These are phyloP conservation scores for Ascobolus immersus DNA, from an alignment of 495 filamentous ascomycete species.

Conservation along the genomic window DNA sequence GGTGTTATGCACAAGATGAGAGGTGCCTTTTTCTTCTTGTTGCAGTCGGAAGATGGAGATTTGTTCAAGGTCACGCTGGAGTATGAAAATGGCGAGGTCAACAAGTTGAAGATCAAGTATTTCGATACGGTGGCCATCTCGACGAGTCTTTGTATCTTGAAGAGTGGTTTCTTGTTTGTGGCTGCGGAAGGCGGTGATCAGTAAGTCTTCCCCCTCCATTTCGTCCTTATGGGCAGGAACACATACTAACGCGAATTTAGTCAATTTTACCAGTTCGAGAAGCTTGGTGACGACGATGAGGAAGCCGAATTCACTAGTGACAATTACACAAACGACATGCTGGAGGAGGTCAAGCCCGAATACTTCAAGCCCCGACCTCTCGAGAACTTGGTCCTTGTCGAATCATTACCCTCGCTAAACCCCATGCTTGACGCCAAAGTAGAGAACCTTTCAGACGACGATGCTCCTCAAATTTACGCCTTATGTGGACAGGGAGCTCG, in stretches of 20 bases:
- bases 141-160: constrained; percentile 64
- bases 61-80: constrained; percentile 90
- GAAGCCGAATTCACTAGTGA: constrained; percentile 69
- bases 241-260: constrained; percentile 7
- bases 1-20: constrained; percentile 94
- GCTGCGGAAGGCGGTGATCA: constrained; percentile 83
- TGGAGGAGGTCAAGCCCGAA: constrained; percentile 38
- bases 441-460: constrained; percentile 64
- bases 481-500: constrained; percentile 67
- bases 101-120: constrained; percentile 75
- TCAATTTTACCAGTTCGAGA: constrained; percentile 90
- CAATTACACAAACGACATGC: constrained; percentile 46
- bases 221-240: not conserved
- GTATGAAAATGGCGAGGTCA: constrained; percentile 65
- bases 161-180: constrained; percentile 85
- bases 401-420: constrained; percentile 70
- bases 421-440: constrained; percentile 77
- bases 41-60: constrained; percentile 90
- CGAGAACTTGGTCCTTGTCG: constrained; percentile 61
- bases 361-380: constrained; percentile 63
- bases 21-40: constrained; percentile 91
- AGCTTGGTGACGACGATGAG: constrained; percentile 86
- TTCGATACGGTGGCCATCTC: constrained; percentile 89
- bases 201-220: constrained; percentile 6
- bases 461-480: constrained; percentile 88